Evolutionary conservation across 2,329 filamentous ascomycete genomes (phyloP).

Genomic region (Alternaria triticina): DNA sequence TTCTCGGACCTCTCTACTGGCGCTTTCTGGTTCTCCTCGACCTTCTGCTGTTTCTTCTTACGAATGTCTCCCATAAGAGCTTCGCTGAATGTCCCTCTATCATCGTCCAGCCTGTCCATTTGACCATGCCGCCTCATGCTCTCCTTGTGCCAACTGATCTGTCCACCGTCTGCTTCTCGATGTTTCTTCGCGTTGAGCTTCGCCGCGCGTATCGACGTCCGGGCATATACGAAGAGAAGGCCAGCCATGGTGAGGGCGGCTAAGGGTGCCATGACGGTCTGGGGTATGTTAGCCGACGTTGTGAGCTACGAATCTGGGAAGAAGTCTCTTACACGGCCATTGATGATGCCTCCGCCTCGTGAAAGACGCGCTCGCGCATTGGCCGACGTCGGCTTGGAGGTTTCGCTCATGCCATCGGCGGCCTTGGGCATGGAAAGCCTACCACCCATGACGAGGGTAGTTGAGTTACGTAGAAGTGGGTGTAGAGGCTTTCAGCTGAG

Average conservation of each 20-base stretch:
- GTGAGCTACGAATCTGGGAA: not conserved
- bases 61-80: conserved; percentile 42
- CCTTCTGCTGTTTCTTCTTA: conserved; percentile 36
- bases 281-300: conserved; percentile 7
- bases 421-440: conserved; percentile 54
- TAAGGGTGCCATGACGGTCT: conserved; percentile 65
- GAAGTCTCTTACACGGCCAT: conserved; percentile 38
- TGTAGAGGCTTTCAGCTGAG: not conserved
- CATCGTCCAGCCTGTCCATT: conserved; percentile 53
- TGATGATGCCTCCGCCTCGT: conserved; percentile 42
- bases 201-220: conserved; percentile 70
- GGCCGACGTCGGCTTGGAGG: conserved; percentile 45
- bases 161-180: conserved; percentile 63
- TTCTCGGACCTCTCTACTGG: conserved; percentile 43
- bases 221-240: conserved; percentile 66
- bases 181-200: conserved; percentile 69
- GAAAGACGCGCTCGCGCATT: conserved; percentile 39
- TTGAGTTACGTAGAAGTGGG: not conserved
- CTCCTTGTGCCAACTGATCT: conserved; percentile 62
- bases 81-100: conserved; percentile 40
- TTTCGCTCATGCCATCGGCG: conserved; percentile 52
- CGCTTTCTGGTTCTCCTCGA: conserved; percentile 32
- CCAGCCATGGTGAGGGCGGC: conserved; percentile 68
- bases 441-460: conserved; percentile 51
- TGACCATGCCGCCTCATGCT: conserved; percentile 60